These are phyloP conservation scores for Zygosaccharomyces bailii DNA, from an alignment of 805 yeast genomes.

Conservation along the genomic window DNA sequence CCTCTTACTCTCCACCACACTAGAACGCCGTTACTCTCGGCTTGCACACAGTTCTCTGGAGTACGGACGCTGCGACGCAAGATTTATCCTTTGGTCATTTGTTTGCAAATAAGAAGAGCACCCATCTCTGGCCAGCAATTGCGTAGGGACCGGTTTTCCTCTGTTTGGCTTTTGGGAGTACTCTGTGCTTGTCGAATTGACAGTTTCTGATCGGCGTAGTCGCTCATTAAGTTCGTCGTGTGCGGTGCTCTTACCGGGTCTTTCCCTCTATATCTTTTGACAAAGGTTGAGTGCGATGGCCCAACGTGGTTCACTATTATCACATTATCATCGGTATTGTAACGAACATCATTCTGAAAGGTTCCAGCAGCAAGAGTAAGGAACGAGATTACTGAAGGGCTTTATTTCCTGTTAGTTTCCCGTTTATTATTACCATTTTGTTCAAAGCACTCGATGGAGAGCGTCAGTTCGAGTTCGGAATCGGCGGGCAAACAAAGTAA, in stretches of 20 bases:
- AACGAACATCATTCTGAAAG: not conserved
- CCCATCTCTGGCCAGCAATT: not conserved
- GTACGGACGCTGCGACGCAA: not conserved
- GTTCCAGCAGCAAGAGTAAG: not conserved
- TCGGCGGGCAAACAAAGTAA: conserved; percentile 1
- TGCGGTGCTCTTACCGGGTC: conserved; percentile 3
- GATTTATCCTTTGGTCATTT: not conserved
- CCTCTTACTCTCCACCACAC: not conserved
- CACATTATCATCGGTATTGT: not conserved
- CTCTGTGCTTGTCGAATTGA: not conserved
- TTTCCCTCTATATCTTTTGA: not conserved
- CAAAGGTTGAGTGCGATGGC: conserved; percentile 6
- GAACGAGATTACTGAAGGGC: not conserved
- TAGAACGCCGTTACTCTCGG: not conserved
- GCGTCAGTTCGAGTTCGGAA: conserved; percentile 4
- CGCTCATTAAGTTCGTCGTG: conserved; percentile 2
- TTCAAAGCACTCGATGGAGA: not conserved
- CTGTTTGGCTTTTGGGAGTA: not conserved
- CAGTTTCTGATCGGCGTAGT: not conserved
- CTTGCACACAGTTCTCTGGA: not conserved
- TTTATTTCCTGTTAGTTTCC: not conserved
- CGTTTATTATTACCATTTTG: not conserved
- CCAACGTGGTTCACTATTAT: conserved; percentile 5
- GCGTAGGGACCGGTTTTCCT: not conserved
- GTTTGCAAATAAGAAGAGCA: not conserved